Evolutionary conservation across 768 basidiomycete genomes (phyloP).

Genomic region (Amanita fuliginea): DNA sequence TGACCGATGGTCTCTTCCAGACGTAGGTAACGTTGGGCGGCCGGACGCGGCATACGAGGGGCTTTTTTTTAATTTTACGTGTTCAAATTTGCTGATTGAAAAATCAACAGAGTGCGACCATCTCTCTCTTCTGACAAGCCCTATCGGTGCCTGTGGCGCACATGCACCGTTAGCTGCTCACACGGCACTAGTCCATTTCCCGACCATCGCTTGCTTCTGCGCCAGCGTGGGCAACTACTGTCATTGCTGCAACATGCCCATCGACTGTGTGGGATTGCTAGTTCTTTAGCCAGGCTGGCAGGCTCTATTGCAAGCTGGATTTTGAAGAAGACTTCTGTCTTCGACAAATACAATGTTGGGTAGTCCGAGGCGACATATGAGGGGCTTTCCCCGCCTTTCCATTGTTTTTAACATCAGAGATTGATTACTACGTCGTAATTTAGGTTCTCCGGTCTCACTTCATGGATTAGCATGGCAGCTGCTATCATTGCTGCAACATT

Average conservation of each 20-base stretch:
- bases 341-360: not conserved
- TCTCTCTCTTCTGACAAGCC: not conserved
- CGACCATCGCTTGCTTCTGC: not conserved
- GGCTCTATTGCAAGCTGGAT: not conserved
- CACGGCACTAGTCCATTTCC: not conserved
- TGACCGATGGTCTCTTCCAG: not conserved
- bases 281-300: not conserved
- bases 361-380: not conserved
- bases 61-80: not conserved
- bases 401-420: too few species aligned
- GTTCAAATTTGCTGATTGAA: not conserved
- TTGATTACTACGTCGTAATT: too few species aligned
- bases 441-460: too few species aligned
- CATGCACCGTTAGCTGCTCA: not conserved
- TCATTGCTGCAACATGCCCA: too few species aligned
- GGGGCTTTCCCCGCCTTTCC: not conserved
- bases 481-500: too few species aligned
- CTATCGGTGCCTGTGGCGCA: slow-evolving; percentile 2
- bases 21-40: not conserved
- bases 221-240: too few species aligned
- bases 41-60: slow-evolving; percentile 3
- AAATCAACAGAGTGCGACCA: not conserved
- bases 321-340: not conserved
- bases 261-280: too few species aligned
- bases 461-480: too few species aligned